Base-by-base conservation (phyloP, 2,329 filamentous ascomycete species). In the Aspergillus intermedius region DNA sequence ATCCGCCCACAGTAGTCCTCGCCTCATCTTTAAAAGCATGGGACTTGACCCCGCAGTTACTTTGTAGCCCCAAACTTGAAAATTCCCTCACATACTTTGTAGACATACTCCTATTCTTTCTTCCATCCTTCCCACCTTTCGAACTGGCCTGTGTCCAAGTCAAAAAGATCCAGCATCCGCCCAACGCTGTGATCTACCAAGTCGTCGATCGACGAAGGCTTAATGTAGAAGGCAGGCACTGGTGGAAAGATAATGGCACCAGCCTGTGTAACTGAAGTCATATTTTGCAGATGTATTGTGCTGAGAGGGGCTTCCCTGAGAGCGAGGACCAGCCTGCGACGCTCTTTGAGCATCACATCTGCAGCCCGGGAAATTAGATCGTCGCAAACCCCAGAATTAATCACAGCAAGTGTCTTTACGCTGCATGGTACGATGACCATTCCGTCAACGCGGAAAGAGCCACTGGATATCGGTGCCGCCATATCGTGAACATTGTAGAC, bases 271-370 rank as follows among this genome's bases (percentile, higher is more conserved):
- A 73, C 51, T 8, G 49, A 51, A 17, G 70, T 48, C 72, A 76
- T 76, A 48, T 73, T 74, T 4, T 63, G 49, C 21, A 51, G 9
- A 30, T 75, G 71, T 13, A 74, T 70, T 4, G 64, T 62, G 49
- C 64, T 74, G 7, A 39, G n/a, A 13, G 71, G 70, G 5, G 67
- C 73, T 52, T 75, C 72, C 4, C 72, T 55, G 8, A 62, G 64
- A 1, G 54, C 67, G 2, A 74, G 55, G 0, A 72, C 60, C 1
- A 73, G 51, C 42, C 56, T 55, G 15, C 67, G 46, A 2, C 62
- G 45, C 55, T 75, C 72, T 49, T 75, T 75, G 5, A 75, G 49
- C 6, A 55, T 64, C 5, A 75, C 71, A 49, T 71, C 71, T 7
- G 72, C 73, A 0, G 72, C 66, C 2, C 71, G 59, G 1, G 67